Evolutionary conservation across 2,329 filamentous ascomycete genomes (phyloP).

Genomic region (Orbilia brochopaga): DNA sequence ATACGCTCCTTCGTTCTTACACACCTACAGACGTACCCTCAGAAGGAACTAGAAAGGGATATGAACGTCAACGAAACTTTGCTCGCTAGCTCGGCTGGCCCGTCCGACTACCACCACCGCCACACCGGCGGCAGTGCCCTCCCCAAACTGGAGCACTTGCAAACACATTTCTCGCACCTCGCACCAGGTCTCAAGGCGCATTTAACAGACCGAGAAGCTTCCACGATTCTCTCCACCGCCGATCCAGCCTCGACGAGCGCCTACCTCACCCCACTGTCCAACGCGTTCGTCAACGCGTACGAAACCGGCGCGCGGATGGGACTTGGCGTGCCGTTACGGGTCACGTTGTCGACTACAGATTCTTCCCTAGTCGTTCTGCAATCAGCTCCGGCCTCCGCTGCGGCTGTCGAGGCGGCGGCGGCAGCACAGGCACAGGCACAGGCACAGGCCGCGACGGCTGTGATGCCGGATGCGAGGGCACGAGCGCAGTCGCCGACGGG

Average conservation of each 20-base stretch:
- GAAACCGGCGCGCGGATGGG: constrained; percentile 55
- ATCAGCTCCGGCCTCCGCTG: constrained; percentile 48
- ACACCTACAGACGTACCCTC: background rate
- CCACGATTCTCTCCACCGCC: constrained; percentile 53
- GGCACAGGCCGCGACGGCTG: constrained; percentile 1
- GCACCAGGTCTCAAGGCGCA: constrained; percentile 52
- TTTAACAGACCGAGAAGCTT: constrained; percentile 53
- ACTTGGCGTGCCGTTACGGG: constrained; percentile 52
- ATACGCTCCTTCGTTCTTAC: background rate
- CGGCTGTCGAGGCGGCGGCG: constrained; percentile 6
- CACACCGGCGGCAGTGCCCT: background rate
- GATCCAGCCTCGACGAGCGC: constrained; percentile 26
- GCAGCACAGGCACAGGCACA: constrained; percentile 5
- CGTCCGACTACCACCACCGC: constrained; percentile 9
- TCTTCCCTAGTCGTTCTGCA: constrained; percentile 53
- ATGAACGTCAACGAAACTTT: constrained; percentile 7
- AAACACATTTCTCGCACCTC: constrained; percentile 53
- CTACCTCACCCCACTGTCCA: constrained; percentile 51
- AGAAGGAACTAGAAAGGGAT: no score
- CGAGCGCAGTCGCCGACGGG: constrained; percentile 19
- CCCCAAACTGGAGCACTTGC: constrained; percentile 40
- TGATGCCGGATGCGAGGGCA: constrained; percentile 20
- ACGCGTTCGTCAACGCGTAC: constrained; percentile 54
- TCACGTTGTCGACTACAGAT: constrained; percentile 53
- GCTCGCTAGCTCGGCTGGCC: constrained; percentile 4